Conservation (phyloP, 805 yeast genomes). For the Hanseniaspora taiwanica region DNA sequence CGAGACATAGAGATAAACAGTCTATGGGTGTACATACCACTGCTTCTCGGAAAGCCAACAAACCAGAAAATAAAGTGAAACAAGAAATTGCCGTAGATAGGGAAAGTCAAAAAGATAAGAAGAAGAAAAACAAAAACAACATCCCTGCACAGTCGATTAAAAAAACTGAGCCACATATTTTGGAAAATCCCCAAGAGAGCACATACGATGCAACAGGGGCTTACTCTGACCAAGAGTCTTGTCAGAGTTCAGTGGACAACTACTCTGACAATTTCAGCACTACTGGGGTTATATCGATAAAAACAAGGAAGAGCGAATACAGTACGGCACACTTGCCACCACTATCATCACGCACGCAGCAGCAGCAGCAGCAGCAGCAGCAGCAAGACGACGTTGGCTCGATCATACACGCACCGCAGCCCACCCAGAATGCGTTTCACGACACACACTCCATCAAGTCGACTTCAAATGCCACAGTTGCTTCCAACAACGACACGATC, state of each 20-base stretch:
- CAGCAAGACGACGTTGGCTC: neutral
- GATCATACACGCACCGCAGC: neutral
- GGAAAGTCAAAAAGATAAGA: too few relatives aligned
- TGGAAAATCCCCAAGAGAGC: too few relatives aligned
- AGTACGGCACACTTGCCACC: neutral
- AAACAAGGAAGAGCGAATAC: neutral
- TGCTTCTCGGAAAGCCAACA: neutral
- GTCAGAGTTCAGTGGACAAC: neutral
- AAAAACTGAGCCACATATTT: too few relatives aligned
- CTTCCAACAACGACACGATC: constrained; percentile 32
- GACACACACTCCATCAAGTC: constrained; percentile 7
- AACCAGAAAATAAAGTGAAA: too few relatives aligned
- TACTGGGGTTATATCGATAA: neutral
- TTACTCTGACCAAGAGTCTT: neutral
- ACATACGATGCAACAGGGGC: too few relatives aligned
- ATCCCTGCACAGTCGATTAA: too few relatives aligned
- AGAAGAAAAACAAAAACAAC: constrained; percentile 1
- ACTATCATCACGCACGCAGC: neutral
- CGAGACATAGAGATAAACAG: too few relatives aligned
- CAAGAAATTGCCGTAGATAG: too few relatives aligned
- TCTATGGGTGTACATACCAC: neutral
- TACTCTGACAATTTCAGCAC: neutral
- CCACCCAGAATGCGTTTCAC: constrained; percentile 22
- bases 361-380: neutral
- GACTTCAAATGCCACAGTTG: constrained; percentile 16